Evolutionary conservation across 495 filamentous ascomycete genomes (phyloP).

Genomic region (Jackrogersella multiformis): DNA sequence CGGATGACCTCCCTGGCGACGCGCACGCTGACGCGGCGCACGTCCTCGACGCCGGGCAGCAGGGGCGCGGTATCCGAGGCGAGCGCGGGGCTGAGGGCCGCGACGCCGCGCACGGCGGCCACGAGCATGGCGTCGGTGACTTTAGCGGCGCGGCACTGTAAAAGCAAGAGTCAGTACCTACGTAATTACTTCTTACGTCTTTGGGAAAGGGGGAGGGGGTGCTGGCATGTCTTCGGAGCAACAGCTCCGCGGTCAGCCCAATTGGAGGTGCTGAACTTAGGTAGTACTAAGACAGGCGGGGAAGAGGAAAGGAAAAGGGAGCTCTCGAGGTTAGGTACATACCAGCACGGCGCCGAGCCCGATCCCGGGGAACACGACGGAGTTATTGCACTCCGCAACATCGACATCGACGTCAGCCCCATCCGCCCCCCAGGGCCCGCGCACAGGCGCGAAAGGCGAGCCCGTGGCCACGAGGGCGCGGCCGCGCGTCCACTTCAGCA

Average conservation of each 20-base stretch:
- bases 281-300: no score
- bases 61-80: conserved; percentile 60
- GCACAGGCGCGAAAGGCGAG: conserved; percentile 82
- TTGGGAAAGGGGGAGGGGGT: no score
- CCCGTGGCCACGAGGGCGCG: conserved; percentile 86
- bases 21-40: conserved; percentile 77
- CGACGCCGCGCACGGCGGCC: conserved; percentile 77
- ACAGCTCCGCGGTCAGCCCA: no score
- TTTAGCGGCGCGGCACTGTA: no score
- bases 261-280: no score
- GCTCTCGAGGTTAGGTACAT: no score
- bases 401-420: conserved; percentile 68
- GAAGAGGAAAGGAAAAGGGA: no score
- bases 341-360: conserved; percentile 81
- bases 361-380: conserved; percentile 85
- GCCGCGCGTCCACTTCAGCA: conserved; percentile 81
- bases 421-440: conserved; percentile 61
- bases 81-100: conserved; percentile 73
- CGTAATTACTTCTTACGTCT: no score
- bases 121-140: conserved; percentile 85
- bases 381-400: conserved; percentile 91
- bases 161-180: no score
- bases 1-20: conserved; percentile 84
- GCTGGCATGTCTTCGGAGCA: no score
- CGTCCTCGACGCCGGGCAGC: conserved; percentile 79